Evolutionary conservation across 805 yeast genomes (phyloP).

Genomic region (Starmerella apis): DNA sequence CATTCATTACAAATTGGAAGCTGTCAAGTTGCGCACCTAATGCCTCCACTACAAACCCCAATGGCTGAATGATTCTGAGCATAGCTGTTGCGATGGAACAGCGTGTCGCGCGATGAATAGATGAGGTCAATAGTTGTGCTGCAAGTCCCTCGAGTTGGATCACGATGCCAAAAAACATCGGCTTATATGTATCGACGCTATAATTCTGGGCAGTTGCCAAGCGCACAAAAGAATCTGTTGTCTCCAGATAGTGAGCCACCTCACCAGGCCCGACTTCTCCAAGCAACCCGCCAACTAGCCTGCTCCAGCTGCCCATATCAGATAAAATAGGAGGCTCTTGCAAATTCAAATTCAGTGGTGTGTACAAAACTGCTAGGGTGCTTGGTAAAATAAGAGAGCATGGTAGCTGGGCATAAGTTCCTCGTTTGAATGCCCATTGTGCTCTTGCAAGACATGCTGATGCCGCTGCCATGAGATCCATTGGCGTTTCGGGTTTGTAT

Average conservation of each 20-base stretch:
- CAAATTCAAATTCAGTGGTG: constrained; percentile 7
- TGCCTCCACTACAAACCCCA: constrained; percentile 18
- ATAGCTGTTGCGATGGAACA: constrained; percentile 1
- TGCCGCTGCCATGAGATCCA: constrained; percentile 4
- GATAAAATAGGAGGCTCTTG: not conserved
- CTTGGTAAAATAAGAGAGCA: constrained; percentile 4
- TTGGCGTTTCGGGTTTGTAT: not conserved
- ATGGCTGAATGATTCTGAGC: constrained; percentile 18
- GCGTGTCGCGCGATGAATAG: not conserved
- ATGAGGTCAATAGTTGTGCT: constrained; percentile 9
- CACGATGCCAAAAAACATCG: constrained; percentile 19
- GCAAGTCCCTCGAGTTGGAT: constrained; percentile 23
- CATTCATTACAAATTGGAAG: constrained; percentile 16
- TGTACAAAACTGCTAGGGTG: constrained; percentile 6
- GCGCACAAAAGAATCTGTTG: constrained; percentile 10
- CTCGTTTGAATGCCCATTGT: constrained; percentile 13
- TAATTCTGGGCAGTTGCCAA: constrained; percentile 6
- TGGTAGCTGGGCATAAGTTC: constrained; percentile 6
- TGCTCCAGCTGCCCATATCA: constrained; percentile 24
- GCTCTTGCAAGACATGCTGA: constrained; percentile 21
- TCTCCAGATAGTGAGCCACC: constrained; percentile 4
- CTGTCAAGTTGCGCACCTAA: constrained; percentile 21
- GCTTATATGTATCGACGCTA: constrained; percentile 10
- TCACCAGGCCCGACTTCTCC: not conserved
- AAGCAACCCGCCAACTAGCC: constrained; percentile 13